Conservation (phyloP, 352 stramenopile species). For the Pythium sukuiense region DNA sequence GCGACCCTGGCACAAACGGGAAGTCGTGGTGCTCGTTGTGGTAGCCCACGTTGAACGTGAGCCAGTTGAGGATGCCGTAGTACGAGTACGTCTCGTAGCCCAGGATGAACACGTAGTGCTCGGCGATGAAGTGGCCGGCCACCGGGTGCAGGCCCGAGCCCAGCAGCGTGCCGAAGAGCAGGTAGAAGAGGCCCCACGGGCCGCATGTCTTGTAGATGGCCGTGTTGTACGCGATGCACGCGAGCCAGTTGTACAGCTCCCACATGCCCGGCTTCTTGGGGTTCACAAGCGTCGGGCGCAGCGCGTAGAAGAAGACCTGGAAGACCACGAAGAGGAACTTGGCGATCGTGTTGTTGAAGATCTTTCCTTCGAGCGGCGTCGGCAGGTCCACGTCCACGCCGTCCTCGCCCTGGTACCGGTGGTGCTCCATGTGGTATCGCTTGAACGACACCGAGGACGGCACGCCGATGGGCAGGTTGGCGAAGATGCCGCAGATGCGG, state of each 20-base stretch:
- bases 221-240: conserved; percentile 84
- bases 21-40: conserved; percentile 99
- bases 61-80: conserved; percentile 96
- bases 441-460: conserved; percentile 94
- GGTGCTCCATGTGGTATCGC: conserved; percentile 97
- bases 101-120: conserved; percentile 96
- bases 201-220: conserved; percentile 84
- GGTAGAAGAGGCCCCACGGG: conserved; percentile 86
- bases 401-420: conserved; percentile 94
- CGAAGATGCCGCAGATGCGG: conserved; percentile 89
- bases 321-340: conserved; percentile 94
- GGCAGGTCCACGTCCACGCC: conserved; percentile 95
- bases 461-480: conserved; percentile 93
- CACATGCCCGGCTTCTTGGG: conserved; percentile 83
- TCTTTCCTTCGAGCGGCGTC: conserved; percentile 85
- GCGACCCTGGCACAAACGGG: conserved; percentile 88
- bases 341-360: conserved; percentile 84
- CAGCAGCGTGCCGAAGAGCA: conserved; percentile 90
- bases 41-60: conserved; percentile 98
- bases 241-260: conserved; percentile 88
- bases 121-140: conserved; percentile 96
- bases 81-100: conserved; percentile 98
- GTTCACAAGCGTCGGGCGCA: conserved; percentile 92
- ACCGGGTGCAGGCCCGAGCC: conserved; percentile 94
- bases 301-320: conserved; percentile 93